Percentiles rank a stretch among this genome's conserved stretches.
phyloP scores from a whole-genome alignment of 352 stramenopile species.

The Globisporangium radiosum region DNA sequence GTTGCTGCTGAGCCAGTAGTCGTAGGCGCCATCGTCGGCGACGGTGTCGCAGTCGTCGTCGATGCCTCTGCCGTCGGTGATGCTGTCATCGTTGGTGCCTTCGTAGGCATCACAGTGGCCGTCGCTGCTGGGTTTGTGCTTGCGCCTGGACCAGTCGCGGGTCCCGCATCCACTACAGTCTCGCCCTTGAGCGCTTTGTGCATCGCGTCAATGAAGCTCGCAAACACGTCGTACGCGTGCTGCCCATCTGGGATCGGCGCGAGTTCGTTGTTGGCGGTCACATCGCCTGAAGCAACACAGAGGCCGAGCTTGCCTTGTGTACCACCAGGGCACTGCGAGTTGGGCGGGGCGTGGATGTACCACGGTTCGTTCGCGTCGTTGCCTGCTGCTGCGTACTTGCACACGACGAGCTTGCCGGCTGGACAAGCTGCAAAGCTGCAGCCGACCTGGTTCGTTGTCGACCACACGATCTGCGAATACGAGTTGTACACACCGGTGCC shows the following conservation, averaged over 20 bases:
- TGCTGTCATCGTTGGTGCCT: neutral
- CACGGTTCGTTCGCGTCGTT: slow-evolving; percentile 48
- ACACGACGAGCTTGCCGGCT: slow-evolving; percentile 39
- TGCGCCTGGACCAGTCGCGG: slow-evolving; percentile 5
- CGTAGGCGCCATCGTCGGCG: neutral
- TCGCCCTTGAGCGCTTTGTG: slow-evolving; percentile 39
- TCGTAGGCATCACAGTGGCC: neutral
- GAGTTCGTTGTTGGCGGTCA: slow-evolving; percentile 33
- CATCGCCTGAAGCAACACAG: slow-evolving; percentile 45
- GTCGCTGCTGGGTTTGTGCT: slow-evolving; percentile 11
- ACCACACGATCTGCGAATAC: slow-evolving; percentile 76
- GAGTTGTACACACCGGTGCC: slow-evolving; percentile 59
- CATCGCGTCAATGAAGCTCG: slow-evolving; percentile 42
- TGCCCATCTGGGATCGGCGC: slow-evolving; percentile 44
- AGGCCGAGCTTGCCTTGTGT: slow-evolving; percentile 36
- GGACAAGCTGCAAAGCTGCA: slow-evolving; percentile 45
- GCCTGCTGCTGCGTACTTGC: slow-evolving; percentile 48
- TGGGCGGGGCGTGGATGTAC: slow-evolving; percentile 48
- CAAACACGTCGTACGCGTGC: slow-evolving; percentile 55
- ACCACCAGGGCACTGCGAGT: slow-evolving; percentile 40
- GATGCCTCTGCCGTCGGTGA: slow-evolving; percentile 2
- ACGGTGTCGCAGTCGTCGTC: neutral
- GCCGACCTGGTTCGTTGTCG: slow-evolving; percentile 48
- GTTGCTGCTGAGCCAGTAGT: neutral
- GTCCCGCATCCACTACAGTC: slow-evolving; percentile 16